Evolutionary conservation across 495 filamentous ascomycete genomes (phyloP).

Genomic region (Podospora australis): DNA sequence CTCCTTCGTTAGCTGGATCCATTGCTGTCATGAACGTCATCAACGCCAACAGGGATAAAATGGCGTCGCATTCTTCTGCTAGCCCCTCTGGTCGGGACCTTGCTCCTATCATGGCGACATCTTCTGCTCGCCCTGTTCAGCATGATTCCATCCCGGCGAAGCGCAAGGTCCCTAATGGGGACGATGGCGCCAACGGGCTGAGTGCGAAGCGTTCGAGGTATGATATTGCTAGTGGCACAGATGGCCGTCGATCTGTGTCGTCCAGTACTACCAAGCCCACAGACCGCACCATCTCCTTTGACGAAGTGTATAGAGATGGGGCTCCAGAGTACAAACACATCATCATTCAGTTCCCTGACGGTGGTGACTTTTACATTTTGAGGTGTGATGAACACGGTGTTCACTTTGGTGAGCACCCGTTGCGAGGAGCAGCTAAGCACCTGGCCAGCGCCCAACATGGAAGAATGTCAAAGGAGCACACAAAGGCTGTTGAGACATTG

Average conservation of each 20-base stretch:
- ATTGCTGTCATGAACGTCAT: too few relatives aligned
- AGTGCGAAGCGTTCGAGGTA: too few relatives aligned
- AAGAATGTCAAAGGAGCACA: conserved; percentile 25
- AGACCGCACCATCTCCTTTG: conserved; percentile 29
- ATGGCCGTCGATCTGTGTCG: not conserved
- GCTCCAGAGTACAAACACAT: conserved; percentile 32
- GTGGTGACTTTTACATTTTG: conserved; percentile 32
- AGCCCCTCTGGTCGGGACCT: too few relatives aligned
- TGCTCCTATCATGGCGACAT: too few relatives aligned
- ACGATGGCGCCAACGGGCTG: too few relatives aligned
- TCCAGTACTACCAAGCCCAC: not conserved
- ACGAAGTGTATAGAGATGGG: conserved; percentile 34
- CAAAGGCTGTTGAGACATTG: conserved; percentile 25
- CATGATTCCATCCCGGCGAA: too few relatives aligned
- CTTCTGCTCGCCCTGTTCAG: too few relatives aligned
- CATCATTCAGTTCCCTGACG: conserved; percentile 33
- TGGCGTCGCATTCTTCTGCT: too few relatives aligned
- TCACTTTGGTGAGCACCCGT: conserved; percentile 35
- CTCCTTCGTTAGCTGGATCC: too few relatives aligned
- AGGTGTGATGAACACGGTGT: conserved; percentile 38
- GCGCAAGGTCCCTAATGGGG: too few relatives aligned
- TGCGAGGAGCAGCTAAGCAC: conserved; percentile 39
- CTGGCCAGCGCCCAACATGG: conserved; percentile 31
- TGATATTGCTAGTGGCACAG: not conserved
- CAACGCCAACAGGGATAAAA: too few relatives aligned